Conservation (phyloP, 177 flowering plant species). For the Vitis hybrid region DNA sequence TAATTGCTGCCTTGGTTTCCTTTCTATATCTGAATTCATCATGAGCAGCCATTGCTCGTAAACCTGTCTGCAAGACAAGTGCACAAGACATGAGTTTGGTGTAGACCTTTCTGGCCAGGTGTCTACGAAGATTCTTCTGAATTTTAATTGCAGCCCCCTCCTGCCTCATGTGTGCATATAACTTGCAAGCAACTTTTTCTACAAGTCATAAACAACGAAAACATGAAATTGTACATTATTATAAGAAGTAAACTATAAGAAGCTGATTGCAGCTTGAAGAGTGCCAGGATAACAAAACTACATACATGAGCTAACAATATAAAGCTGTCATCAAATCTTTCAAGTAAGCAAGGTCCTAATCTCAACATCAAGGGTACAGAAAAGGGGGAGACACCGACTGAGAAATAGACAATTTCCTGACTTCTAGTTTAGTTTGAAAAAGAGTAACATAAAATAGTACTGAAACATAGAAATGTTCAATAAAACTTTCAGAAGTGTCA, state of each 20-base stretch:
- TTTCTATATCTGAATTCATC: constrained; percentile 45
- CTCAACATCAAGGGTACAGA: too few relatives aligned
- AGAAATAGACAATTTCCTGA: too few relatives aligned
- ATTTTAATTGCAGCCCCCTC: constrained; percentile 55
- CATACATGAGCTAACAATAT: not conserved
- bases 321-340: not conserved
- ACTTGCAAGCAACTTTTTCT: constrained; percentile 56
- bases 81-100: constrained; percentile 31
- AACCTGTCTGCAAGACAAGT: constrained; percentile 48
- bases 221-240: not conserved
- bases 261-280: not conserved
- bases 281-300: too few relatives aligned
- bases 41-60: constrained; percentile 54
- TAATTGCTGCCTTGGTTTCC: constrained; percentile 49
- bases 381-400: too few relatives aligned
- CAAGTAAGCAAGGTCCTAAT: too few relatives aligned
- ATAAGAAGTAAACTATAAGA: not conserved
- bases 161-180: constrained; percentile 38
- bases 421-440: too few relatives aligned
- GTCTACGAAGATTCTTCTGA: constrained; percentile 49
- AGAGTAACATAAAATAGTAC: too few relatives aligned
- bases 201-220: not conserved
- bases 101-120: constrained; percentile 39
- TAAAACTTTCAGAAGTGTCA: too few relatives aligned
- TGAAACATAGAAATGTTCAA: too few relatives aligned